These are phyloP conservation scores for Jacaranda mimosifolia DNA, from an alignment of 257 asterid species.

Conservation along the genomic window DNA sequence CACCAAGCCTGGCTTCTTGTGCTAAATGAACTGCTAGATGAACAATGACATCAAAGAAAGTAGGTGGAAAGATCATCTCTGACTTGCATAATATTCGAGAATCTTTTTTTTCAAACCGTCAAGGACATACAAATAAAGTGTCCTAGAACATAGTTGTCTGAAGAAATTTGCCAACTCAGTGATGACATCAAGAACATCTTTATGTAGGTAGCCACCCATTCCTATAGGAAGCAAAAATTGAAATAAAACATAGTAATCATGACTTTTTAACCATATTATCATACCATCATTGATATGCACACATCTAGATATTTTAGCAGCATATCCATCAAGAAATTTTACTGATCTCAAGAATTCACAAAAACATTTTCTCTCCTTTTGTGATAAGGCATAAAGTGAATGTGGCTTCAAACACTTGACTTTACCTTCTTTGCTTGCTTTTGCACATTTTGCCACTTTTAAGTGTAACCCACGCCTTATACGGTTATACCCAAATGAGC, in stretches of 20 bases:
- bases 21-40: constrained; percentile 14
- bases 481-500: neutral
- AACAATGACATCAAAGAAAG: constrained; percentile 16
- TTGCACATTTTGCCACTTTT: neutral
- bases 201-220: neutral
- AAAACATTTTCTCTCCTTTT: neutral
- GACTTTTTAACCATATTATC: constrained; percentile 24
- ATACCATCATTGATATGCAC: constrained; percentile 3
- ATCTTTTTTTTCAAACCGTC: neutral
- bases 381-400: neutral
- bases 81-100: neutral
- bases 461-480: neutral
- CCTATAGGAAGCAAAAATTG: constrained; percentile 18
- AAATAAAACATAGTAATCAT: constrained; percentile 23
- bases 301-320: constrained; percentile 21
- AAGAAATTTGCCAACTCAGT: constrained; percentile 2
- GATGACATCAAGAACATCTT: neutral
- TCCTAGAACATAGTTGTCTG: neutral
- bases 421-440: neutral
- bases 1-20: neutral
- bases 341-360: constrained; percentile 7
- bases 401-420: neutral
- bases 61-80: neutral
- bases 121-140: neutral
- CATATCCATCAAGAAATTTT: constrained; percentile 24